Base-by-base conservation (phyloP, 371 early-diverging fungal species). In the Capillidium heterosporum region DNA sequence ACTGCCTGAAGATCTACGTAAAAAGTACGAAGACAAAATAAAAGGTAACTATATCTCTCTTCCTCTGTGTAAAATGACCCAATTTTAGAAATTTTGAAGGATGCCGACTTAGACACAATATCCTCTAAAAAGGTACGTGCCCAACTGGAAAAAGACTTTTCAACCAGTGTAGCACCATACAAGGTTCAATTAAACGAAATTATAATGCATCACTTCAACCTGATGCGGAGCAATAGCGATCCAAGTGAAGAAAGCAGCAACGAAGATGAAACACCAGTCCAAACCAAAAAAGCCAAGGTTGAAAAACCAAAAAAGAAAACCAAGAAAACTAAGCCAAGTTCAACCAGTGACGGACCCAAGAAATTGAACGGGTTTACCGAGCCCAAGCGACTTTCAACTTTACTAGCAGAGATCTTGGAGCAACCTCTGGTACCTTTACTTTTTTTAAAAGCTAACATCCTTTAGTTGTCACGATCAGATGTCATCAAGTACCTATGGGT, bases 401-500 rank as follows among this genome's bases (percentile, higher is more conserved):
- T 62, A 32, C 59, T 77, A 48, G 68, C 71, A 13, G 71, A 66
- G 7, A 57, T 78, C 7, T 65, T 73, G 61, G 71, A 74, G 10
- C 71, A 59, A 41, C 19, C 5, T 26, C 23, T 40, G 39, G 23
- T 54, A 48, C 51, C 8, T 23, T 52, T 17, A 24, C 42, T 44
- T 39, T 42, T 32, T 26, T 39, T 17, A 7, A 35, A 44, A n/a
- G 8, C 40, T 52, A 32, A 24, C 32, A 23, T 32, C 13, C 15
- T 35, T 31, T 63, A 74, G 75, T 57, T 76, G 28, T 72, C 76
- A 27, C 57, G 77, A 55, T 70, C 75, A 17, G 73, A 73, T 60
- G 61, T 79, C 8, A 77, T 77, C 7, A 78, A 75, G 60, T 59
- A 64, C 23, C 47, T 77, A 21, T 77, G 78, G 80, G 68, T 61